phyloP scores from a whole-genome alignment of 2,329 filamentous ascomycete species.

The Colletotrichum sp. region DNA sequence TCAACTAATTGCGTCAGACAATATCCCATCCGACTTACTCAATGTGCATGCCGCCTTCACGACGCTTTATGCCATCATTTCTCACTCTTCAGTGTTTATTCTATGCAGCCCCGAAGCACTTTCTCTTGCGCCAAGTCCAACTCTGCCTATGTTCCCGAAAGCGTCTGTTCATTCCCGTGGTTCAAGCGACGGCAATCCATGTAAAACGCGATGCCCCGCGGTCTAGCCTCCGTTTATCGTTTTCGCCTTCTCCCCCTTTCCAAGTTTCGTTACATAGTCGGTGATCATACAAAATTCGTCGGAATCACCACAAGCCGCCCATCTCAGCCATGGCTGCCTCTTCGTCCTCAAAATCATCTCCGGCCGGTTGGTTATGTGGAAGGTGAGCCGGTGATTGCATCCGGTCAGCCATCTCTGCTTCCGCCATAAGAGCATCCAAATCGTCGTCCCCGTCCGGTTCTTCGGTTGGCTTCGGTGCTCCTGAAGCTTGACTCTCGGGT shows the following conservation, averaged over 20 bases:
- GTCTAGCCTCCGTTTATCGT: background rate
- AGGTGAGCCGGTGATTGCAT: conserved; percentile 17
- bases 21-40: background rate
- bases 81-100: background rate
- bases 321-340: conserved; percentile 73
- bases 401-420: conserved; percentile 35
- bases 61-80: background rate
- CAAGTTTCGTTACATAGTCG: background rate
- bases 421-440: conserved; percentile 49
- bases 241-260: background rate
- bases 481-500: background rate
- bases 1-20: background rate
- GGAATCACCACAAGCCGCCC: conserved; percentile 56
- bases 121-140: background rate
- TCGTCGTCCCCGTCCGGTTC: conserved; percentile 35
- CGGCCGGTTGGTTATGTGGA: background rate
- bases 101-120: background rate
- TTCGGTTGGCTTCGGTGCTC: background rate
- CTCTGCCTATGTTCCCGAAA: background rate
- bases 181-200: background rate
- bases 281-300: background rate
- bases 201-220: background rate
- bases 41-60: background rate
- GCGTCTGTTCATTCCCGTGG: background rate
- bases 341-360: conserved; percentile 62